These are phyloP conservation scores for Pyricularia sp. DNA, from an alignment of 2,329 filamentous ascomycete species.

Conservation along the genomic window DNA sequence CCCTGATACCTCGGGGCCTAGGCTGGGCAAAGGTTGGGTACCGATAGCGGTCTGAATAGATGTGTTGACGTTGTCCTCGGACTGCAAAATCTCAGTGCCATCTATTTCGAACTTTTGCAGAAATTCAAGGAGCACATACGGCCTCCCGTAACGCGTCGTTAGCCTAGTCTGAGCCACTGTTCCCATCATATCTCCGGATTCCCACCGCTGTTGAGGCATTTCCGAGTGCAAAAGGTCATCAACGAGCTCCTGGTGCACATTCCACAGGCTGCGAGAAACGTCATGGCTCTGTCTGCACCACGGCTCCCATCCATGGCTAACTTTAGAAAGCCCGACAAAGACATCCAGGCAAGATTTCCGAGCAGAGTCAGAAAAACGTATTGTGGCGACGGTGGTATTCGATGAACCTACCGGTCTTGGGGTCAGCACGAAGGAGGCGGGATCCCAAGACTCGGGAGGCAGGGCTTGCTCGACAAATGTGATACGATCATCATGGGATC, in stretches of 20 bases:
- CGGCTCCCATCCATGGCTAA: background rate
- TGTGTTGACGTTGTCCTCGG: background rate
- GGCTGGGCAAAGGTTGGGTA: background rate
- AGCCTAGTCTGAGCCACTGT: background rate
- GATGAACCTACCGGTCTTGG: background rate
- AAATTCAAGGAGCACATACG: constrained; percentile 2
- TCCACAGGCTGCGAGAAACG: background rate
- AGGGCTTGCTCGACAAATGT: background rate
- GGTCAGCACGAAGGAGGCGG: background rate
- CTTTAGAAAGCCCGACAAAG: background rate
- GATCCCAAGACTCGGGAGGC: background rate
- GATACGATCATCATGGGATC: background rate
- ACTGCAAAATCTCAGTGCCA: background rate
- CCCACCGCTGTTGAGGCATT: background rate
- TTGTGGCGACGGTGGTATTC: background rate
- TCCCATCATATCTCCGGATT: background rate
- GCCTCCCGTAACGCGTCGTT: background rate
- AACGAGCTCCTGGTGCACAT: background rate
- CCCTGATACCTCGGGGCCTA: no score
- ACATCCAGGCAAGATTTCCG: background rate
- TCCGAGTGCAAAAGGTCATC: background rate
- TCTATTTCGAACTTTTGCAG: background rate
- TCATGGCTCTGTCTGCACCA: constrained; percentile 1
- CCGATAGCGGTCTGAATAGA: background rate
- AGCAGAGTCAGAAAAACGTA: background rate